Percentiles rank a stretch among this genome's conserved stretches.
These are phyloP conservation scores for Penicillium antarcticum DNA, from an alignment of 495 filamentous ascomycete genomes.

Conservation along the genomic window DNA sequence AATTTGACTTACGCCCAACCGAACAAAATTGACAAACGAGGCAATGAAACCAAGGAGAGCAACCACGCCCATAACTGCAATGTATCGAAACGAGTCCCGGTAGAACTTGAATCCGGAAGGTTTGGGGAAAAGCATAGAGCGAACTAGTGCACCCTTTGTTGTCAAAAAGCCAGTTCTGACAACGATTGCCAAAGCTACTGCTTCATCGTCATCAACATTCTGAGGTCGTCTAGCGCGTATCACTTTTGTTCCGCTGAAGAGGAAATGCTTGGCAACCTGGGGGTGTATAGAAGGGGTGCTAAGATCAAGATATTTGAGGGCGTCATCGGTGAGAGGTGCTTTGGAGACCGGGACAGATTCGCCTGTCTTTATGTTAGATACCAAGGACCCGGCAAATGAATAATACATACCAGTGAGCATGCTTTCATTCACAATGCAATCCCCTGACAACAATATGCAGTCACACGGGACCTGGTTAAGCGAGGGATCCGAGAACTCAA, in stretches of 20 bases:
- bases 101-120: constrained; percentile 99
- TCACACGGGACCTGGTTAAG: constrained; percentile 92
- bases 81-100: constrained; percentile 94
- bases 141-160: constrained; percentile 92
- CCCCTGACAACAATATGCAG: constrained; percentile 85
- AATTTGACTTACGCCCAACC: constrained; percentile 56
- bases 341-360: constrained; percentile 98
- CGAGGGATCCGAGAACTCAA: constrained; percentile 95
- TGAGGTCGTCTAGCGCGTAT: constrained; percentile 87
- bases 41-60: constrained; percentile 83
- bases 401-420: constrained; percentile 80
- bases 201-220: constrained; percentile 80
- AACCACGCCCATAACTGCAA: constrained; percentile 93
- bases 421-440: constrained; percentile 99
- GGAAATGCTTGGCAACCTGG: constrained; percentile 78
- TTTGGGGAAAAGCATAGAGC: constrained; percentile 98
- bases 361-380: constrained; percentile 45
- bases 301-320: constrained; percentile 69
- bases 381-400: background rate
- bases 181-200: constrained; percentile 86
- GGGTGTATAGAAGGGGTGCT: constrained; percentile 74
- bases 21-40: constrained; percentile 90
- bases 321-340: constrained; percentile 76
- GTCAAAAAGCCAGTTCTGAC: constrained; percentile 95
- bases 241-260: constrained; percentile 95